Evolutionary conservation across 192 early-diverging fungal genomes (phyloP), one percentile per base, ranked within the genome.

Genomic region (Haplosporangium gracile): DNA sequence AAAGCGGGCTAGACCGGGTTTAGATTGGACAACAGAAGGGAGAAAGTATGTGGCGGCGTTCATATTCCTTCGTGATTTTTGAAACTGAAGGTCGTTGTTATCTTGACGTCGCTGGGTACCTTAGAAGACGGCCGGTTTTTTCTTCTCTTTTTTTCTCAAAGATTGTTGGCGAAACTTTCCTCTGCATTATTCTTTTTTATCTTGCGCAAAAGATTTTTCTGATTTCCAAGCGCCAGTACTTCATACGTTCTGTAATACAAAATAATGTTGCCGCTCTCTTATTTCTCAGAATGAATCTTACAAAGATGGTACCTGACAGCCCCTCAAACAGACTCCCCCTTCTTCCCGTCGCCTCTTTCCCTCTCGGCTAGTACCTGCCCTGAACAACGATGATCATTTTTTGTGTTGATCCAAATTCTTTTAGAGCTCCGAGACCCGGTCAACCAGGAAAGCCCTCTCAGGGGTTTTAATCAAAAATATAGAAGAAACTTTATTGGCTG

Each of bases 391-490:
- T 43, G 42, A 11, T 4, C 10, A 43, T 26, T 69, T 38, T 38
- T 22, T 39, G n/a, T 5, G 8, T 40, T 18, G 32, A n/a, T 18
- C 32, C 68, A 16, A 29, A 69, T 38, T 40, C 18, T 10, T 20
- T 40, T 70, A 24, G 39, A n/a, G 0, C 24, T 2, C 26, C 10
- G 29, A 47, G 22, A 75, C 47, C 6, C 20, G 36, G 74, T 51
- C 74, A 75, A 75, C 74, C 74, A 60, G 36, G 15, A 10, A 53
- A 5, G 51, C 10, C 22, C 22, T 36, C 51, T 60, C 53, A 75
- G 74, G 74, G 74, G 74, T 55, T 36, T 10, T 51, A 7, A 16
- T 4, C 15, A 11, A 51, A 36, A 5, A 29, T 36, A 43, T 53
- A 22, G 38, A 2, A 47, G 1, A 22, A 55, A 13, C 10, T n/a